Base-by-base conservation (phyloP, 345 rosid genomes). In the Hibiscus syriacus region DNA sequence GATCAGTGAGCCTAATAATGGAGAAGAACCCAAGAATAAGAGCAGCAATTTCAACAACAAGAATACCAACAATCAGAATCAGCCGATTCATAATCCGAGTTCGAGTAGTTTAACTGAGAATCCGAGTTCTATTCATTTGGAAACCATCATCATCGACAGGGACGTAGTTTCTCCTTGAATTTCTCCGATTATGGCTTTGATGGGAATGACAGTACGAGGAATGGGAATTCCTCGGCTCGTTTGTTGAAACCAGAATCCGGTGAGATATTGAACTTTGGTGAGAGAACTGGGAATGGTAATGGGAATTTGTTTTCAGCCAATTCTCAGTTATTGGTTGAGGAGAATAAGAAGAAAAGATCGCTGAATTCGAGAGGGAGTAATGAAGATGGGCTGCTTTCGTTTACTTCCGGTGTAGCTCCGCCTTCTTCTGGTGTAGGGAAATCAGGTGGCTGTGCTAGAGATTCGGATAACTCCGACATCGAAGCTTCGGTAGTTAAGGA, bases 391-490 rank as follows among this genome's bases (percentile, higher is more conserved):
- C 80, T 94, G 76, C 77, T 91, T 72, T 92, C 98, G 6, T 92
- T 92, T 79, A 83, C 90, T 67, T 82, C 92, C 0, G 92, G 89
- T 7, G 92, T 80, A 54, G 74, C 77, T 50, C 65, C 87, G 74
- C 82, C 92, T 12, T 78, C 92, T 55, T 82, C 88, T 1, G 87
- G 83, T 7, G 70, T 49, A 61, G 79, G 74, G 57, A 90, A 85
- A 71, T 82, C 86, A 0, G 72, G 81, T 32, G 83, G 83, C 0
- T 86, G 81, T 22, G 79, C 78, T 0, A 90, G 76, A 19, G 99
- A 95, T 70, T 88, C 97, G 0, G 98, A 91, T 66, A 92, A 91
- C 55, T 94, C 99, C 0, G 99, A 92, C 78, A 85, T 91, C 0
- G 99, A 94, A 70, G 97, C 96, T 16, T 94, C 99, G 0, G 89